phyloP scores from a whole-genome alignment of 768 basidiomycete genomes.

The Mycena chlorophos region DNA sequence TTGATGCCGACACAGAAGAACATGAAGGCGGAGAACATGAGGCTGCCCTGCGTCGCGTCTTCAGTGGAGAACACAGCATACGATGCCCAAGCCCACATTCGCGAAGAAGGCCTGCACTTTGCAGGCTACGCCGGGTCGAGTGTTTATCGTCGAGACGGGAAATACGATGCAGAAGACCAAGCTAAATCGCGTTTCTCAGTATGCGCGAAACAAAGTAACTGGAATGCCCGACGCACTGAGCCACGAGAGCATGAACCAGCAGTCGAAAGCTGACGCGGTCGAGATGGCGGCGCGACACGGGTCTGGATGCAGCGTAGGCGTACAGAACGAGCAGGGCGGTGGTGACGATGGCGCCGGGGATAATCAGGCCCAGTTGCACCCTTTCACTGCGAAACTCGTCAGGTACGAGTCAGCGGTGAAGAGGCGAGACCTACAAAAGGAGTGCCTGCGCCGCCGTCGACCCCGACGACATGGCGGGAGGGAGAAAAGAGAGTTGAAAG shows the following conservation, averaged over 20 bases:
- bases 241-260: not conserved
- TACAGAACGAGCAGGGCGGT: not conserved
- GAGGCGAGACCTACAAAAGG: not conserved
- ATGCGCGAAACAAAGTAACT: not conserved
- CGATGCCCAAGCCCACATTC: not conserved
- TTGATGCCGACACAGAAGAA: conserved; percentile 6
- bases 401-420: not conserved
- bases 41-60: not conserved
- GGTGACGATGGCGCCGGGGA: not conserved
- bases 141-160: not conserved
- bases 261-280: not conserved
- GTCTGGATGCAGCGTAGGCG: not conserved
- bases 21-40: conserved; percentile 5
- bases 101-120: not conserved
- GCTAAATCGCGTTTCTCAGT: not conserved
- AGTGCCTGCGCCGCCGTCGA: not conserved
- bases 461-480: no score
- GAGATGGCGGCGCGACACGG: not conserved
- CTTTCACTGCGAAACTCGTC: not conserved
- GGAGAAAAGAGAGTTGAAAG: no score
- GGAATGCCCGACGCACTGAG: not conserved
- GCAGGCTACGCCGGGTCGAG: not conserved
- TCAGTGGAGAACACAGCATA: not conserved
- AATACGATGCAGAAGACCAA: not conserved
- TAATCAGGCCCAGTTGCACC: not conserved